Conservation (phyloP, 345 rosid species). For the Fremontodendron californicum region DNA sequence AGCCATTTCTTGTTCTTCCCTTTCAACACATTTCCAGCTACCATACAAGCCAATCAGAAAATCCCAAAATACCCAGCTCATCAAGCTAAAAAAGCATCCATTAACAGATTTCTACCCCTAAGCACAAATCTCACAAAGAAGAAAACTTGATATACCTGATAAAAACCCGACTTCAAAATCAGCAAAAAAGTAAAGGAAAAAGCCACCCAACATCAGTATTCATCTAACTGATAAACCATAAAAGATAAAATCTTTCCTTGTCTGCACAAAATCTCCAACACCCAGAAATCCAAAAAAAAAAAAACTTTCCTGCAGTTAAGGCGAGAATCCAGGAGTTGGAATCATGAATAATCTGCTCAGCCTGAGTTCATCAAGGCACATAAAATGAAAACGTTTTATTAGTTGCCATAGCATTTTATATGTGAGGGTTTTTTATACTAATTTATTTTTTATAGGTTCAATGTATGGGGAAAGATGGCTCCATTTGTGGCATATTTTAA, state of each 20-base stretch:
- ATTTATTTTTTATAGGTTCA: conserved; percentile 10
- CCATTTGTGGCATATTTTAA: neutral
- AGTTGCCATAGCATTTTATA: conserved; percentile 1
- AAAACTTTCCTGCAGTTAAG: conserved; percentile 14
- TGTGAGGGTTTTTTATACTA: neutral
- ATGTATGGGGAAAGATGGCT: conserved; percentile 10
- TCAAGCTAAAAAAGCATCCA: conserved; percentile 17
- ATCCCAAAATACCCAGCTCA: neutral
- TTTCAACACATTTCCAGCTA: conserved; percentile 2
- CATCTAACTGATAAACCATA: neutral
- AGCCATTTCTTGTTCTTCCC: conserved; percentile 4
- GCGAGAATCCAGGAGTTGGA: conserved; percentile 14
- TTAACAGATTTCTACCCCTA: conserved; percentile 1
- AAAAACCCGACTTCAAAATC: conserved; percentile 10
- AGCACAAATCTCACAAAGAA: conserved; percentile 9
- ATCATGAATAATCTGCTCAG: neutral
- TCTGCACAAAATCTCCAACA: conserved; percentile 17
- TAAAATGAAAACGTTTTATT: neutral
- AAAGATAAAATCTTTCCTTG: neutral
- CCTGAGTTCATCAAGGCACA: neutral
- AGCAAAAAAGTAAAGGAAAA: neutral
- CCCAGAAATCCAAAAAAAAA: neutral
- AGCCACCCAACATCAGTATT: neutral
- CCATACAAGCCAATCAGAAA: neutral
- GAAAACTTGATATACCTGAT: neutral